phyloP scores from a whole-genome alignment of 176 grass and related monocot species.

The Bolboschoenus planiculmis region DNA sequence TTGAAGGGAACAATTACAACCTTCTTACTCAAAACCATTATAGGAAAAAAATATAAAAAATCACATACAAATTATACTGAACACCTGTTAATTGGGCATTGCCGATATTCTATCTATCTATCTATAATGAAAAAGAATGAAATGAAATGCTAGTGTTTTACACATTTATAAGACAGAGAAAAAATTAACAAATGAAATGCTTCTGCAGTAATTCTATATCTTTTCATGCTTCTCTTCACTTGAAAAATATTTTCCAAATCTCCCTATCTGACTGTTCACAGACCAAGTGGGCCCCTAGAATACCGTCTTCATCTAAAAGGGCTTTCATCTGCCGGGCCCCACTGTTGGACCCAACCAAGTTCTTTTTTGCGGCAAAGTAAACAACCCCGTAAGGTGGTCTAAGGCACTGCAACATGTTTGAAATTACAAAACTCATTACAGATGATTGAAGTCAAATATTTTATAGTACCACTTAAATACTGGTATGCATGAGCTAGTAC shows the following conservation, averaged over 20 bases:
- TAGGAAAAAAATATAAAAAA: neutral
- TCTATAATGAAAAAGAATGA: constrained; percentile 43
- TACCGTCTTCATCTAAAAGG: constrained; percentile 75
- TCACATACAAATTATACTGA: constrained; percentile 15
- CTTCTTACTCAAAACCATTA: neutral
- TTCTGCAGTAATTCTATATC: neutral
- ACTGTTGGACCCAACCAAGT: constrained; percentile 58
- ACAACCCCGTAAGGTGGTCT: constrained; percentile 78
- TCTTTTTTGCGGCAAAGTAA: constrained; percentile 76
- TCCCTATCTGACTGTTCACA: constrained; percentile 54
- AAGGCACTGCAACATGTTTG: constrained; percentile 44
- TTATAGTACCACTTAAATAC: neutral
- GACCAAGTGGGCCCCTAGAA: constrained; percentile 63
- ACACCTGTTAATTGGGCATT: neutral
- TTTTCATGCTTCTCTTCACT: constrained; percentile 30
- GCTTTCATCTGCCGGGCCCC: constrained; percentile 52
- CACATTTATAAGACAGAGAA: constrained; percentile 24
- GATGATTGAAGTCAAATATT: neutral
- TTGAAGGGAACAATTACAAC: neutral
- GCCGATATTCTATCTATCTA: constrained; percentile 15
- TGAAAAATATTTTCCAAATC: constrained; percentile 95
- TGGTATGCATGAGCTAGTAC: neutral
- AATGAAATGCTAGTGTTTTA: constrained; percentile 41
- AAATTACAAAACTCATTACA: neutral
- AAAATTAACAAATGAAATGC: constrained; percentile 17